Evolutionary conservation across 2,329 filamentous ascomycete genomes (phyloP), one percentile per base, ranked within the genome.

Genomic region (Paraphoma sp.): DNA sequence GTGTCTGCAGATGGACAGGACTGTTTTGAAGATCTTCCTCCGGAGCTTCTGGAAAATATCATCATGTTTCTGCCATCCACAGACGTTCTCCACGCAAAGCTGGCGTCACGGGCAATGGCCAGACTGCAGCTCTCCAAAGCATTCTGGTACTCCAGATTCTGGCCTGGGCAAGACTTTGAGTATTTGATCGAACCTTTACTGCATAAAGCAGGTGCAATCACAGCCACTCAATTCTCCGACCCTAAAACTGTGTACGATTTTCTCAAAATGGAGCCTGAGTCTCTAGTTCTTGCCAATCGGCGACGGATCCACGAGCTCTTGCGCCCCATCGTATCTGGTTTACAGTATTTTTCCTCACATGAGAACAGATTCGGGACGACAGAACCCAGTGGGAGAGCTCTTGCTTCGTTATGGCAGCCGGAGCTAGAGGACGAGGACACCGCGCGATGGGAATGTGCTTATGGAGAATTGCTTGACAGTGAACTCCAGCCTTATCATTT

Each of bases 71-170:
- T 36, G 14, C 33, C 33, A 7, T 36, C 33, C 10, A 3, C 2
- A 36, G 33, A 36, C 6, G 33, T 36, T 2, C 33, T 36, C 6
- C 9, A 3, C 3, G 33, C 33, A 36, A 36, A 36, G 33, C 33
- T 36, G 10, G 9, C 33, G 1, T 49, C 43, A 28, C 3, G 49
- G 38, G 41, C 30, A 16, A 16, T 48, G 14, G 43, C 40, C 16
- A 29, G 18, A 29, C 29, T 50, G 2, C 46, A 38, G 5, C 46
- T 57, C 33, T 43, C 18, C 46, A 52, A 57, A 38, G 23, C 41
- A 23, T 57, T 57, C 42, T 57, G 55, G 55, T 31, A 49, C 12
- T 54, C 55, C 18, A 44, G 55, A 12, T 57, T 57, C 29, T 30
- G 40, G 9, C 6, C 28, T 30, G 48, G 48, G 28, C 48, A 50